Base-by-base conservation (phyloP, 2,329 filamentous ascomycete genomes). In the Dactylellina leptospora region DNA sequence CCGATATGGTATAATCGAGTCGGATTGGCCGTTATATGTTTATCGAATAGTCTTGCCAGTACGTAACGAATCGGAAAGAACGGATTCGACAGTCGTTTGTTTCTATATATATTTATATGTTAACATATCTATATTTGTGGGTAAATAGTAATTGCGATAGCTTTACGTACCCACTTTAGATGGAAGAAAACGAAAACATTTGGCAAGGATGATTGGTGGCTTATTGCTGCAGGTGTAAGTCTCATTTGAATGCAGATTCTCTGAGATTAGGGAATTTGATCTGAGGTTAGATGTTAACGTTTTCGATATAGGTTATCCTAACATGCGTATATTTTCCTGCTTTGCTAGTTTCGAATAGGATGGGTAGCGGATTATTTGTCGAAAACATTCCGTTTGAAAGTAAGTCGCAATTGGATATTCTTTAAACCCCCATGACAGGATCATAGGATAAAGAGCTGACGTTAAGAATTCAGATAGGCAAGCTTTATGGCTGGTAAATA, bases 141-240 rank as follows among this genome's bases (percentile, higher is more conserved):
- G 8, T 22, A 9, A 6, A 20, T 58, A 78, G 76, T 77, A 38
- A 69, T 77, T 40, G 42, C 77, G 4, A 78, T 78, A 27, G 27
- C 73, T 18, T 36, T 75, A 22, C 68, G 77, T 47, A 63, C 76
- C 30, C 74, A 74, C 40, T 77, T 78, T 66, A 74, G 77, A 51
- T 76, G 76, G 74, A 47, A 20, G 16, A 75, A 74, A 48, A 48
- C 76, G 28, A 76, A 74, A 18, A 74, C 61, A n/a, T 75, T 77
- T 47, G 75, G 75, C 27, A 69, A 64, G 13, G 77, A 78, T 51
- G 77, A 78, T 61, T 74, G 63, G 45, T 78, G 77, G 76, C 76
- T 78, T 47, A 58, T 74, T 4, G 68, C 73, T 47, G 77, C 77
- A 63, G 75, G 70, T 33, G 77, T 78, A 76, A 45, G 66, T 28